Conservation (phyloP, 169 alveolate species). For the Ichthyophthirius multifiliis region DNA sequence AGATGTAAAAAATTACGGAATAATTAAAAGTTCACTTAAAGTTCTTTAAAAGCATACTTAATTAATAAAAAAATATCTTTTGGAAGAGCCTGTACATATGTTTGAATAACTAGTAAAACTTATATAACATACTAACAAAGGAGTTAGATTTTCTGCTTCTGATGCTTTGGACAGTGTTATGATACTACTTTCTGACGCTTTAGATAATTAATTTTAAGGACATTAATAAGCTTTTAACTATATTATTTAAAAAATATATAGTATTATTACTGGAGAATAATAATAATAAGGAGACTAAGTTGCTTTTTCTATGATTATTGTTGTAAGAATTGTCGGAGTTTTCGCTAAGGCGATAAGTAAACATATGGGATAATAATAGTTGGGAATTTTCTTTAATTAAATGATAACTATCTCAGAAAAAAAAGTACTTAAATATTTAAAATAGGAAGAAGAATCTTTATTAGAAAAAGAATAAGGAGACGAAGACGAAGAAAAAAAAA, state of each 20-base stretch:
- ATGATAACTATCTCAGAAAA: conserved; percentile 14
- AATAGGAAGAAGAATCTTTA: not conserved
- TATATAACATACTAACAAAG: conserved; percentile 26
- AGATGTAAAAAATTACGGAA: not conserved
- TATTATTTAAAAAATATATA: conserved; percentile 5
- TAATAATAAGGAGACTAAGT: not conserved
- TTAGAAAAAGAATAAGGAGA: not conserved
- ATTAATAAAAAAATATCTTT: not conserved
- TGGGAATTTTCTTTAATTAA: conserved; percentile 19
- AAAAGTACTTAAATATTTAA: not conserved
- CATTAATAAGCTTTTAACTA: conserved; percentile 8
- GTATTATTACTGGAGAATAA: not conserved
- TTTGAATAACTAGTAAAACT: conserved; percentile 10
- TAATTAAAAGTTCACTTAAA: not conserved
- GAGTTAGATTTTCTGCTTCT: conserved; percentile 16
- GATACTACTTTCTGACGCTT: not conserved
- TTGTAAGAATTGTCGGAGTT: conserved; percentile 32
- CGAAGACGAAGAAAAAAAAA: not conserved
- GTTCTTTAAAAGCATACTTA: not conserved
- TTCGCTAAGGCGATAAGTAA: conserved; percentile 22
- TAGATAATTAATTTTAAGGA: not conserved
- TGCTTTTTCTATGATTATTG: conserved; percentile 17
- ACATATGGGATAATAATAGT: conserved; percentile 17
- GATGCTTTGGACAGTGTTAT: conserved; percentile 25
- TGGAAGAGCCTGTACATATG: conserved; percentile 7